Evolutionary conservation across 768 basidiomycete genomes (phyloP).

Genomic region (Auricularia sp.): DNA sequence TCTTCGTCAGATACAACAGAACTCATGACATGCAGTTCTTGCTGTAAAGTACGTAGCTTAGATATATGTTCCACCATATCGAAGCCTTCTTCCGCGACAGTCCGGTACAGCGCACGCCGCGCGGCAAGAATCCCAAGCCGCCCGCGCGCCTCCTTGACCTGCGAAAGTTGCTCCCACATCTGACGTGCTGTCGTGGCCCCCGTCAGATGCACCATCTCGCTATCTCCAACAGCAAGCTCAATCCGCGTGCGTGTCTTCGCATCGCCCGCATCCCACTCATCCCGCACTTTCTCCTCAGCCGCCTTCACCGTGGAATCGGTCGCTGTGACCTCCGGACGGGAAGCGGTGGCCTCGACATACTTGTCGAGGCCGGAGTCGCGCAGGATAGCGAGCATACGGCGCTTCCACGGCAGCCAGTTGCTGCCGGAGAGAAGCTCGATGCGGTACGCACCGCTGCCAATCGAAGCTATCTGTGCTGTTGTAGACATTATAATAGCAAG

Average conservation of each 20-base stretch:
- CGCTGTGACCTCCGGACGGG: neutral
- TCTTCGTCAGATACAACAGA: constrained; percentile 4
- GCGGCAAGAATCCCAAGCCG: neutral
- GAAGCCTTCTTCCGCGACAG: constrained; percentile 4
- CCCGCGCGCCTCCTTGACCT: constrained; percentile 8
- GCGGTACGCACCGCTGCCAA: too few relatives aligned
- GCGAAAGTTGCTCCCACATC: constrained; percentile 7
- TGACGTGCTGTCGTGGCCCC: constrained; percentile 3
- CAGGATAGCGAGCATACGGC: constrained; percentile 7
- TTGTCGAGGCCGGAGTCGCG: constrained; percentile 3
- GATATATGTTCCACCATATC: constrained; percentile 8
- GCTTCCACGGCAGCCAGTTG: constrained; percentile 11
- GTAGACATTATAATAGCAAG: too few relatives aligned
- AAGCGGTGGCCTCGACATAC: constrained; percentile 1
- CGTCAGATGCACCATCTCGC: constrained; percentile 9
- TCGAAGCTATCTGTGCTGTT: too few relatives aligned
- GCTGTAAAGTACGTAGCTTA: constrained; percentile 7
- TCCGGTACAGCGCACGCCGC: constrained; percentile 2
- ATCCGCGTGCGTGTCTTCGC: constrained; percentile 6
- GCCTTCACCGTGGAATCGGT: neutral
- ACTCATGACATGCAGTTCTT: constrained; percentile 8
- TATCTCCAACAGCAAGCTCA: constrained; percentile 6
- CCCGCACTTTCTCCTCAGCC: neutral
- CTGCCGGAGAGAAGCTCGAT: too few relatives aligned
- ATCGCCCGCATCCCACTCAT: constrained; percentile 7